Evolutionary conservation across 306 rosid species (phyloP).

Genomic region (Astragalus membranaceus): DNA sequence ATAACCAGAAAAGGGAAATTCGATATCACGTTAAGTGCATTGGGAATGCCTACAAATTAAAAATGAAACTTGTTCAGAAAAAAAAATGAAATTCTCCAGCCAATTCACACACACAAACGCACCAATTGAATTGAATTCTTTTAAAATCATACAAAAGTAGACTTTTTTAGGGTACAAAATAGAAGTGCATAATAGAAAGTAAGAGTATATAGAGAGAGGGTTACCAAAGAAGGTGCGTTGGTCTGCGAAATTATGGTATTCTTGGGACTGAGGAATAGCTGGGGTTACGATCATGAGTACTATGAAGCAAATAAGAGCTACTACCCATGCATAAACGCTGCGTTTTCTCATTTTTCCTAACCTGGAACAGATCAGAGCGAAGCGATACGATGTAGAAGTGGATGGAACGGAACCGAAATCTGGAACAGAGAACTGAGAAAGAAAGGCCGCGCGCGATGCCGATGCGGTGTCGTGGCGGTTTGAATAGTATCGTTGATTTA

Average conservation of each 20-base stretch:
- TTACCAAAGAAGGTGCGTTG: conserved; percentile 67
- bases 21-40: conserved; percentile 74
- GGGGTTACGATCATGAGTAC: conserved; percentile 78
- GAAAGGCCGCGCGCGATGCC: not conserved
- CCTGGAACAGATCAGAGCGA: not conserved
- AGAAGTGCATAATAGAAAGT: not conserved
- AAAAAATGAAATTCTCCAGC: not conserved
- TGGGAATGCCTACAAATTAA: conserved; percentile 62
- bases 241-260: conserved; percentile 81
- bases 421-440: not conserved
- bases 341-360: conserved; percentile 39
- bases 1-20: conserved; percentile 77
- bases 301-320: conserved; percentile 51
- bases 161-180: not conserved
- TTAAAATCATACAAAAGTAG: not conserved
- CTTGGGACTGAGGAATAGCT: conserved; percentile 70
- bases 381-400: not conserved
- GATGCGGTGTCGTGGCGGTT: not conserved
- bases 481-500: not conserved
- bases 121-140: too few species aligned
- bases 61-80: not conserved
- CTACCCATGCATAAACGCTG: conserved; percentile 38
- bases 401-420: not conserved
- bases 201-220: not conserved
- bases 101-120: not conserved